Conservation (phyloP, 2,329 filamentous ascomycete species). For the Diplodia sapinea region DNA sequence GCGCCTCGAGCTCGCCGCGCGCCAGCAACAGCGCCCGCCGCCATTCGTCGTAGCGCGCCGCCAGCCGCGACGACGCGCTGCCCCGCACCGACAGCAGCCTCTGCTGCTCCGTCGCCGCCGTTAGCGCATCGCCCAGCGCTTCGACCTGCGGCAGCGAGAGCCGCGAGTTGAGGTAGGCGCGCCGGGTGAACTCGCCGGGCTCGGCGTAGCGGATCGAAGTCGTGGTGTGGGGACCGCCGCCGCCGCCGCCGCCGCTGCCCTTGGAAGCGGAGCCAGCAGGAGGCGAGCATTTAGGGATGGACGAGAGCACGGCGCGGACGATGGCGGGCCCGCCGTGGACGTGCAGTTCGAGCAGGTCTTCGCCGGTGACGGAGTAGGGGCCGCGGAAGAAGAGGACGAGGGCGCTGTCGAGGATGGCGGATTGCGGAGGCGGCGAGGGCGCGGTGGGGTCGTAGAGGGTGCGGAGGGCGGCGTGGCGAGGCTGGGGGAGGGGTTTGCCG, state of each 20-base stretch:
- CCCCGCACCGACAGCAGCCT: conserved; percentile 83
- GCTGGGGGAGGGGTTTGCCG: conserved; percentile 58
- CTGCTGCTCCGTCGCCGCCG: conserved; percentile 86
- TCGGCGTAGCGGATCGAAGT: conserved; percentile 81
- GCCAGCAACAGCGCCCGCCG: conserved; percentile 76
- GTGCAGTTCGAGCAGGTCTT: conserved; percentile 90
- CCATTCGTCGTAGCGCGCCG: conserved; percentile 82
- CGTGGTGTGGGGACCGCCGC: not conserved
- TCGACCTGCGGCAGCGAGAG: conserved; percentile 85
- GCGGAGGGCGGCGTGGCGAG: conserved; percentile 72
- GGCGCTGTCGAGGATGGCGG: conserved; percentile 73
- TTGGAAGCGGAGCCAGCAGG: not conserved
- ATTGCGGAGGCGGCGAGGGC: conserved; percentile 43
- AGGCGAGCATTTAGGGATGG: conserved; percentile 65
- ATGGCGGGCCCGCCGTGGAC: conserved; percentile 92
- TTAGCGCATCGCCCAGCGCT: conserved; percentile 65
- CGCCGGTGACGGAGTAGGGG: conserved; percentile 85
- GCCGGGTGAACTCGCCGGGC: conserved; percentile 91
- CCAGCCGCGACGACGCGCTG: conserved; percentile 67
- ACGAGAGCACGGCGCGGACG: conserved; percentile 81
- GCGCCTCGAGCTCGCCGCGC: conserved; percentile 87
- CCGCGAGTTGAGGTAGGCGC: conserved; percentile 85
- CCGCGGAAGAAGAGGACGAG: conserved; percentile 82
- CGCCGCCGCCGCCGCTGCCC: too few species aligned
- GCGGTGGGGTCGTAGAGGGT: conserved; percentile 68